These are phyloP conservation scores for Fistulinella prunicolor DNA, from an alignment of 768 basidiomycete species.

Conservation along the genomic window DNA sequence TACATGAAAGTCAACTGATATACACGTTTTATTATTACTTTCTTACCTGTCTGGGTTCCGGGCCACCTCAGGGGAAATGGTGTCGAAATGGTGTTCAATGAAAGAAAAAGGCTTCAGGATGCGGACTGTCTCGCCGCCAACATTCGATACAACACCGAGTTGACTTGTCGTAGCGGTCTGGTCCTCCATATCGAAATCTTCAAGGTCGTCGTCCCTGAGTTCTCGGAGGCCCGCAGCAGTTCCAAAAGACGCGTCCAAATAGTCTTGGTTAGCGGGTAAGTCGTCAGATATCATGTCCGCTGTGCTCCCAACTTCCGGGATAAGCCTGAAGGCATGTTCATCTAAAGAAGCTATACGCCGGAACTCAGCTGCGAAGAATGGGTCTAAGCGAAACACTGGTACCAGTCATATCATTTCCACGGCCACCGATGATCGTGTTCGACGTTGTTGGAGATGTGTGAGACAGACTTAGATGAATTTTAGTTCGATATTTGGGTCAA, in stretches of 20 bases:
- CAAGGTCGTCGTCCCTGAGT: conserved; percentile 67
- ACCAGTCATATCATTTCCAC: conserved; percentile 29
- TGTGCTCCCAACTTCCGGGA: conserved; percentile 73
- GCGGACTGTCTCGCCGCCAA: conserved; percentile 84
- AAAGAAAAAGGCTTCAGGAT: conserved; percentile 66
- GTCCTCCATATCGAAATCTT: conserved; percentile 52
- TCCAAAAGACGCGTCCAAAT: conserved; percentile 80
- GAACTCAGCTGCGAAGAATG: conserved; percentile 2
- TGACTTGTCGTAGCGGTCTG: conserved; percentile 25
- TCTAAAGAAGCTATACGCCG: conserved; percentile 63
- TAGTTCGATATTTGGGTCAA: not conserved
- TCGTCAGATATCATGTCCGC: conserved; percentile 93
- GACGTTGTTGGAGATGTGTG: conserved; percentile 2
- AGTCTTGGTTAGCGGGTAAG: conserved; percentile 84
- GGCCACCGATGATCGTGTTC: conserved; percentile 3
- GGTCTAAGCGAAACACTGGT: not conserved
- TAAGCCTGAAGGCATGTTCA: conserved; percentile 70
- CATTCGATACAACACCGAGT: conserved; percentile 50
- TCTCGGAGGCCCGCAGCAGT: conserved; percentile 73
- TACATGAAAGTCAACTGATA: conserved; percentile 21
- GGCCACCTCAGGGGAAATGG: conserved; percentile 52
- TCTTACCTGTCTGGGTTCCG: conserved; percentile 49
- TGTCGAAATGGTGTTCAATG: conserved; percentile 73
- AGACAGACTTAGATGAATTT: conserved; percentile 11
- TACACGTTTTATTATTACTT: not conserved